Evolutionary conservation across 2,329 filamentous ascomycete species (phyloP), one percentile per base, ranked within the genome.

Genomic region (Scedosporium boydii): DNA sequence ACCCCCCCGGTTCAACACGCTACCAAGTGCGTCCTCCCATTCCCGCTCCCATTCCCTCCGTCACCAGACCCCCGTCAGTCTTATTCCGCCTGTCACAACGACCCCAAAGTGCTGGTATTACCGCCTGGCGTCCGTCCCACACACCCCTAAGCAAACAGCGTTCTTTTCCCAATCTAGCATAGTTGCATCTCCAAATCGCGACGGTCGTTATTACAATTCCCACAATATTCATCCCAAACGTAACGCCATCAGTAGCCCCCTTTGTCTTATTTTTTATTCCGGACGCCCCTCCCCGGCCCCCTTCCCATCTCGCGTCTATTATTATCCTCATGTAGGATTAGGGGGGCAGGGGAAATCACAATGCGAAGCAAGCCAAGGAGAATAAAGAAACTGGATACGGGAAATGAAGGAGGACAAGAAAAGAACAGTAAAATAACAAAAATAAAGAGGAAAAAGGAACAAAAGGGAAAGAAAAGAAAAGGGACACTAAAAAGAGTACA

Each of bases 331-430:
- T 46, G 42, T 46, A 46, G 42, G 42, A 46, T 46, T n/a, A 16
- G 18, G 42, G 42, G 42, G 42, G 14, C 4, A 18, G 16, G 42
- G 42, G 42, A 46, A 46, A 46, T 46, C 10, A 55, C 5, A 3
- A 34, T 41, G 34, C n/a, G 48, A 61, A 51, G 23, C 18, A 56
- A 41, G 23, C 51, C 46, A 21, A 56, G 27, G 21, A 34, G 16
- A 51, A 56, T 48, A 48, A 34, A 62, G 27, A 63, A 59, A 59
- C 26, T 53, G 29, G 59, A 34, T 53, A 59, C 16, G 42, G 41
- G 4, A 63, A 60, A 46, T 34, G 29, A 34, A 34, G 7, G 29
- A 9, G 29, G 18, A 48, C n/a, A 46, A 44, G 18, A 58, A 57
- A 44, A 41, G 7, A 58, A 42, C 26, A 34, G 42, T 34, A 44